phyloP scores from a whole-genome alignment of 805 yeast genomes.

The Candida awuae region DNA sequence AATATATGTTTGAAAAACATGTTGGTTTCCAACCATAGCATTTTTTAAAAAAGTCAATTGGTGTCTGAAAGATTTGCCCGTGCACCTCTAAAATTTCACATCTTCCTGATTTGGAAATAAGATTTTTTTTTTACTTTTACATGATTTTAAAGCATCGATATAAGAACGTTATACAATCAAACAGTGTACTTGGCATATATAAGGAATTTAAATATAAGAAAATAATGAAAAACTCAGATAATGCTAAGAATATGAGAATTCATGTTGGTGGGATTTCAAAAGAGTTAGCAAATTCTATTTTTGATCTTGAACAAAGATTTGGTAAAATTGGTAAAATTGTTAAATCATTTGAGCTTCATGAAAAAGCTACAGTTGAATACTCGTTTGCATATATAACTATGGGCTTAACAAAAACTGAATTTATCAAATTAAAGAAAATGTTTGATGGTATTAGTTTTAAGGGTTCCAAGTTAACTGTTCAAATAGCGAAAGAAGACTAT shows the following conservation, averaged over 20 bases:
- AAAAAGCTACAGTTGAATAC: slow-evolving; percentile 46
- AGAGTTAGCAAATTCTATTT: slow-evolving; percentile 36
- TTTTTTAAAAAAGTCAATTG: background rate
- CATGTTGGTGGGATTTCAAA: slow-evolving; percentile 66
- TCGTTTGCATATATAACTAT: slow-evolving; percentile 64
- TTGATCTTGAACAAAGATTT: slow-evolving; percentile 48
- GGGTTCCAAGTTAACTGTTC: slow-evolving; percentile 59
- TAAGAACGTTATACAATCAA: no score
- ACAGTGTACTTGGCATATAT: no score
- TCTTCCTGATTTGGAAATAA: slow-evolving; percentile 2
- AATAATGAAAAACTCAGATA: no score
- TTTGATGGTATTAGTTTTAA: slow-evolving; percentile 69
- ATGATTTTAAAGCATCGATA: no score
- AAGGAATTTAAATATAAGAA: background rate
- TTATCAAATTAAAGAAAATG: slow-evolving; percentile 42
- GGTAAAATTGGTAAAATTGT: slow-evolving; percentile 52
- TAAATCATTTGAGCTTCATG: slow-evolving; percentile 41
- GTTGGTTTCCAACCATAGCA: no score
- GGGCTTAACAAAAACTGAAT: slow-evolving; percentile 38
- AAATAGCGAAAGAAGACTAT: slow-evolving; percentile 53
- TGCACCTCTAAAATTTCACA: slow-evolving; percentile 2
- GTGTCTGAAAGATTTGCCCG: no score
- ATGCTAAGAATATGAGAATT: no score
- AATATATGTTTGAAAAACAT: no score
- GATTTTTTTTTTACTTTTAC: background rate